A percentile compares a stretch with the other conserved stretches of the same genome.
phyloP scores from a whole-genome alignment of 495 filamentous ascomycete species.

The Daldinia caldariorum region DNA sequence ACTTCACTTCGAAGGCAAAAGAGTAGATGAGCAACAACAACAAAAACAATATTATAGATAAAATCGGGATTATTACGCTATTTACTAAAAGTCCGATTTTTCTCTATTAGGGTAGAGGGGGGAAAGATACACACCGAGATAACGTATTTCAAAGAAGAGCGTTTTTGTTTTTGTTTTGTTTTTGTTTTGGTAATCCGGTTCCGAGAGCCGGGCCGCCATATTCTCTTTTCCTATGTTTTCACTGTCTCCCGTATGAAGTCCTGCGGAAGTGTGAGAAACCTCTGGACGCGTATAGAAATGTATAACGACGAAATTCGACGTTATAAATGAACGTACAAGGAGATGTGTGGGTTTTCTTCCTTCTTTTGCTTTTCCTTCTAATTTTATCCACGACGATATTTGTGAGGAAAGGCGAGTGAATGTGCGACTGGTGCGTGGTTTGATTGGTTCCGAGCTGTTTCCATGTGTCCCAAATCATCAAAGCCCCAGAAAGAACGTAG shows the following conservation, averaged over 20 bases:
- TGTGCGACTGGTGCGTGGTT: background rate
- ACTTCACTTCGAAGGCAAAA: background rate
- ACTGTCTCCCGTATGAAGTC: conserved; percentile 4
- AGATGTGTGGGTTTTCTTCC: conserved; percentile 8
- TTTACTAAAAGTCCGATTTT: conserved; percentile 9
- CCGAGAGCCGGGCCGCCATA: background rate
- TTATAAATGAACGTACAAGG: conserved; percentile 17
- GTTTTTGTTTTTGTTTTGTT: no score
- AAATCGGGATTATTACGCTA: conserved; percentile 8
- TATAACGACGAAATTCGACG: conserved; percentile 2
- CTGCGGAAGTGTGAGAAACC: conserved; percentile 38
- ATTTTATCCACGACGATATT: background rate
- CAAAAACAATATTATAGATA: background rate
- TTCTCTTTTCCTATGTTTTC: conserved; percentile 1
- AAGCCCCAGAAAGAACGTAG: conserved; percentile 37
- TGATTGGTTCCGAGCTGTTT: conserved; percentile 26
- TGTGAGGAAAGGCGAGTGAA: background rate
- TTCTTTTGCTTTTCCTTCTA: background rate
- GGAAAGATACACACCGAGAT: conserved; percentile 44
- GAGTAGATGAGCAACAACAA: background rate
- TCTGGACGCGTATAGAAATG: conserved; percentile 6
- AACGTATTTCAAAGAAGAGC: conserved; percentile 16
- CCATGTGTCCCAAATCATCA: conserved; percentile 43
- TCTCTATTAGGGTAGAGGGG: conserved; percentile 2
- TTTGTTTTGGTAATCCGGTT: conserved; percentile 12